These are phyloP conservation scores for Kitagawia praeruptora DNA, from an alignment of 129 eudicot species.

Conservation along the genomic window DNA sequence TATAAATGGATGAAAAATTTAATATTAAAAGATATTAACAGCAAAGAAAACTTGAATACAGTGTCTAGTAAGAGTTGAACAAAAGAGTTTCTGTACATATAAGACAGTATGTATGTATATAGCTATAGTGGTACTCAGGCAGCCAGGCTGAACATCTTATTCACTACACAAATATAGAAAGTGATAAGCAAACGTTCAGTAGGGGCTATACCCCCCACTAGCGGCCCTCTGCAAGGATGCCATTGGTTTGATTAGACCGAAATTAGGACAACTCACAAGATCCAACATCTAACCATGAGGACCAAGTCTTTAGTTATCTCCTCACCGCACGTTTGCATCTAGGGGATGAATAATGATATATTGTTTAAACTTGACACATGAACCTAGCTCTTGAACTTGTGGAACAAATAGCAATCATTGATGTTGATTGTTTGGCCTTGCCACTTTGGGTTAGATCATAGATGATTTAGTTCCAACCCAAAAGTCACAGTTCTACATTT, in stretches of 20 bases:
- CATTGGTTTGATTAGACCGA: not conserved
- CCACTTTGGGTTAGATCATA: no score
- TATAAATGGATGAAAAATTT: not conserved
- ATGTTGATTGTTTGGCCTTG: no score
- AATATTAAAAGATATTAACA: not conserved
- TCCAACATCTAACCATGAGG: not conserved
- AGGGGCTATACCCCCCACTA: no score
- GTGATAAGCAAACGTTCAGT: no score
- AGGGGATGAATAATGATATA: no score
- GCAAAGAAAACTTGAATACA: not conserved
- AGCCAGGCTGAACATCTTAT: no score
- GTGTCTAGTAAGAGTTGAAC: not conserved
- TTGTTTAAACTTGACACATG: not conserved
- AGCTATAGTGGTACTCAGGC: not conserved
- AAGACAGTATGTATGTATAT: not conserved
- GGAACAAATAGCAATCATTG: no score
- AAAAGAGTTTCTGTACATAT: not conserved
- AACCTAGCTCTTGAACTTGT: not conserved
- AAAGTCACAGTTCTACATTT: no score
- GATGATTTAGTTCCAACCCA: no score
- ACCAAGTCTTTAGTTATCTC: not conserved
- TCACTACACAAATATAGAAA: no score
- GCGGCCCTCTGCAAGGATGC: not conserved
- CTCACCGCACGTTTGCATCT: not conserved
- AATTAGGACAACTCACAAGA: not conserved